phyloP scores from a whole-genome alignment of 306 rosid species.

The Phaseolus lunatus region DNA sequence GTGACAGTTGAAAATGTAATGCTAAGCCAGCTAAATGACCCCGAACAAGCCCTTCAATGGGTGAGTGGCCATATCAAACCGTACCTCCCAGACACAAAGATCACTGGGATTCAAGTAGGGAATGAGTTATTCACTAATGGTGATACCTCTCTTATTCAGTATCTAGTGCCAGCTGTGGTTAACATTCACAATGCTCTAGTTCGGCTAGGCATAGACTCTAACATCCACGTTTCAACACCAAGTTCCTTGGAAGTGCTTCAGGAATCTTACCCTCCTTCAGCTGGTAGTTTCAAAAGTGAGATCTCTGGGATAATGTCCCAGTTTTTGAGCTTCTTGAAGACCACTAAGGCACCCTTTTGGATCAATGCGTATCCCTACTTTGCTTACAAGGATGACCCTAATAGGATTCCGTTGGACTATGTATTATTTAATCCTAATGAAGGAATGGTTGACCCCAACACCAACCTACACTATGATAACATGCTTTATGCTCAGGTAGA shows the following conservation, averaged over 20 bases:
- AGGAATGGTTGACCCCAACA: slow-evolving; percentile 85
- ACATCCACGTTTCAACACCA: slow-evolving; percentile 80
- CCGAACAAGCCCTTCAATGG: slow-evolving; percentile 88
- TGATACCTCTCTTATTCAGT: slow-evolving; percentile 53
- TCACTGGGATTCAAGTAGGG: slow-evolving; percentile 93
- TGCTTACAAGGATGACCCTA: slow-evolving; percentile 78
- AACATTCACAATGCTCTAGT: slow-evolving; percentile 73
- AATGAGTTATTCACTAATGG: slow-evolving; percentile 79
- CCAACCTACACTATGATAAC: slow-evolving; percentile 81
- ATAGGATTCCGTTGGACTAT: slow-evolving; percentile 67
- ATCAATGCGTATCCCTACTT: slow-evolving; percentile 92
- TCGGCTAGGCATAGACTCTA: slow-evolving; percentile 64
- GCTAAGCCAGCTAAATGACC: slow-evolving; percentile 70
- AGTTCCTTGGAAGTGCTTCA: slow-evolving; percentile 77
- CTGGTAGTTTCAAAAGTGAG: slow-evolving; percentile 82
- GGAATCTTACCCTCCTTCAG: slow-evolving; percentile 90
- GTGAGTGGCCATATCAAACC: slow-evolving; percentile 81
- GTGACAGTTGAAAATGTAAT: slow-evolving; percentile 79
- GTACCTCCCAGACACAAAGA: slow-evolving; percentile 68
- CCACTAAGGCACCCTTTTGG: slow-evolving; percentile 90
- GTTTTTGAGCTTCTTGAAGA: slow-evolving; percentile 66
- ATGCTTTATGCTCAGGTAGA: slow-evolving; percentile 96
- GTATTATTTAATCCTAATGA: slow-evolving; percentile 68
- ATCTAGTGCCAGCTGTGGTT: slow-evolving; percentile 81
- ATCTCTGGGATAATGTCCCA: slow-evolving; percentile 64